Base-by-base conservation (phyloP, 179 eudicot genomes). In the Silene vulgaris region DNA sequence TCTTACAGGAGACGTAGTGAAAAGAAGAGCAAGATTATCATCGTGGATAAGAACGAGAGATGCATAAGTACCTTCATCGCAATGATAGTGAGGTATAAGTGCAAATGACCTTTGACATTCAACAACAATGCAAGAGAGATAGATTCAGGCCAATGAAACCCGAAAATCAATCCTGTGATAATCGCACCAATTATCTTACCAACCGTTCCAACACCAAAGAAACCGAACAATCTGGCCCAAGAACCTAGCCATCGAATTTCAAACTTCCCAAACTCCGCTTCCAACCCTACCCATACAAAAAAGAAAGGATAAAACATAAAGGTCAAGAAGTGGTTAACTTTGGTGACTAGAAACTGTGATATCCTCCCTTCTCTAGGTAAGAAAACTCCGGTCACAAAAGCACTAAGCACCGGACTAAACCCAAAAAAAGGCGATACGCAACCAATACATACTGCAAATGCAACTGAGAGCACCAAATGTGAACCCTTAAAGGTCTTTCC, bases 401-500 rank as follows among this genome's bases (percentile, higher is more conserved):
- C 94, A 30, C 98, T 94, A 7, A 94, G 79, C 30, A 92, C 82
- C 16, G 89, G 84, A 77, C 87, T 83, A 65, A 80, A 92, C 4
- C 81, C 81, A n/a, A 80, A 5, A 30, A 86, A 12, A 0, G 97
- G 88, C 0, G 98, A 83, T 30, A 86, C 62, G 21, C 90, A 75
- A 32, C 94, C 91, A 1, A 88, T 65, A 3, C 83, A 62, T 1
- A 89, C 90, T 12, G 85, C 81, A 67, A 82, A 91, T 0, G 98
- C 97, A 20, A 86, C 80, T 0, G 96, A 84, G 5, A 94, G 84
- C 63, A 94, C 87, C 60, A 94, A 79, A 72, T 94, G 96, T 1
- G 98, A 90, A 20, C 97, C 97, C 68, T 89, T 94, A 78, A 94
- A 85, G 0, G 91, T 82, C 74, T 94, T 94, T 59, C 98, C 98